A percentile compares a stretch with the other conserved stretches of the same genome.
These are phyloP conservation scores for Cinnamomum chago DNA, from an alignment of 164 flowering plant species.

Conservation along the genomic window DNA sequence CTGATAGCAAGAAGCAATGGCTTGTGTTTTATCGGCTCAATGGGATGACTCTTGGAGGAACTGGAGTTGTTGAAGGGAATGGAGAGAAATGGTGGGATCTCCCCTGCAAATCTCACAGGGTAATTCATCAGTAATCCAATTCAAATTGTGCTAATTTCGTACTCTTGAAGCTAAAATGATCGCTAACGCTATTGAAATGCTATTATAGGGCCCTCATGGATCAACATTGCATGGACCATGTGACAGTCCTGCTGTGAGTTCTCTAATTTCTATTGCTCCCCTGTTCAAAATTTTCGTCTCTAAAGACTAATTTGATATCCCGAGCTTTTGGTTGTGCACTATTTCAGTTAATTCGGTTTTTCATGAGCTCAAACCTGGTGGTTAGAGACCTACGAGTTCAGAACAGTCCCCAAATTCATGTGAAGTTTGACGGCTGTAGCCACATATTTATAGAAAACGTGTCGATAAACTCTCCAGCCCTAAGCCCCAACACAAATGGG, in stretches of 20 bases:
- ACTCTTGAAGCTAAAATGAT: neutral
- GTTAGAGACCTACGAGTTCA: conserved; percentile 42
- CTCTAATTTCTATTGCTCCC: neutral
- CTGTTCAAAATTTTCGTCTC: neutral
- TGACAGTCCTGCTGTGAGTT: conserved; percentile 91
- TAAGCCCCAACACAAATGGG: conserved; percentile 75
- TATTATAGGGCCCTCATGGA: conserved; percentile 79
- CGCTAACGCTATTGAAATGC: neutral
- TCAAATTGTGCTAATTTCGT: neutral
- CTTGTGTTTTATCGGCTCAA: conserved; percentile 70
- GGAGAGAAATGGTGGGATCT: conserved; percentile 96
- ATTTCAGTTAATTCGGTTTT: conserved; percentile 59
- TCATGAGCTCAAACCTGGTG: conserved; percentile 59
- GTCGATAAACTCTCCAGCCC: conserved; percentile 46
- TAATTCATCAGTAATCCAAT: conserved; percentile 18
- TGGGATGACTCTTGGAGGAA: conserved; percentile 64
- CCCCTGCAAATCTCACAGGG: conserved; percentile 97
- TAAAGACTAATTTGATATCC: neutral
- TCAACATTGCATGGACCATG: conserved; percentile 83
- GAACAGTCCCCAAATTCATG: conserved; percentile 70
- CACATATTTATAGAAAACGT: conserved; percentile 42
- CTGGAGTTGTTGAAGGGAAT: conserved; percentile 89
- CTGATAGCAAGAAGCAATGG: conserved; percentile 82
- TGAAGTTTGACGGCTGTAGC: conserved; percentile 54
- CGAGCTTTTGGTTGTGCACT: neutral